These are phyloP conservation scores for Haplosporangium sp. DNA, from an alignment of 371 early-diverging fungal species.

Conservation along the genomic window DNA sequence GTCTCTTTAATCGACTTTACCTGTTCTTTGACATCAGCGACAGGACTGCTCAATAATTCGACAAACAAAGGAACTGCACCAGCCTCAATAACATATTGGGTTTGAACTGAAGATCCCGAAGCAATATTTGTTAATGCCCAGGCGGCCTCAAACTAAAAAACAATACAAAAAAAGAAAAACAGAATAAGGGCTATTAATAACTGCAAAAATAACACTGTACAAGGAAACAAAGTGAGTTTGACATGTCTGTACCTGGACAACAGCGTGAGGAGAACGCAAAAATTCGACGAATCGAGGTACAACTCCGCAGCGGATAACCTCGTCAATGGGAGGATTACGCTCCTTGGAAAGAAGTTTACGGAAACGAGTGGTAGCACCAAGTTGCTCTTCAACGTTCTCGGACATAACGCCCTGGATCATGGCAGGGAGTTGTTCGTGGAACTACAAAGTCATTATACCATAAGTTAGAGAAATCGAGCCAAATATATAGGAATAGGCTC, in stretches of 20 bases:
- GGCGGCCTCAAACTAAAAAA: constrained; percentile 96
- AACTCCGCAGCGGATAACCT: constrained; percentile 95
- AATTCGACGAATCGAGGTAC: constrained; percentile 98
- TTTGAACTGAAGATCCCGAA: constrained; percentile 99
- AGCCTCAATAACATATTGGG: constrained; percentile 92
- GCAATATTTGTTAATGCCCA: constrained; percentile 99
- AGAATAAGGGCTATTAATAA: background rate
- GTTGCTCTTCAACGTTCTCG: constrained; percentile 82
- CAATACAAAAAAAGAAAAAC: background rate
- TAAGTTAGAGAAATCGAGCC: background rate
- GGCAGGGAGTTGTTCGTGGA: constrained; percentile 74
- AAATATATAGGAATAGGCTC: background rate
- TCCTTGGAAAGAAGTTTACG: constrained; percentile 98
- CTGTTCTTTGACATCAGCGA: constrained; percentile 97
- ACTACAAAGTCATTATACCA: constrained; percentile 38
- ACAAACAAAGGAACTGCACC: constrained; percentile 97
- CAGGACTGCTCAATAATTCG: constrained; percentile 87
- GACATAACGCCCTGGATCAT: constrained; percentile 85
- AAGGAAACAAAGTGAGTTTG: background rate
- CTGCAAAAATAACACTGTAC: background rate
- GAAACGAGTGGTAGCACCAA: constrained; percentile 92
- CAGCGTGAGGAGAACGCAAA: constrained; percentile 79
- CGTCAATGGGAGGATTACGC: constrained; percentile 98
- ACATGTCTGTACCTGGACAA: constrained; percentile 84
- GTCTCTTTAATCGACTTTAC: constrained; percentile 49